Evolutionary conservation across 1,284 basidiomycete species (phyloP).

Genomic region (Ustilago sp.): DNA sequence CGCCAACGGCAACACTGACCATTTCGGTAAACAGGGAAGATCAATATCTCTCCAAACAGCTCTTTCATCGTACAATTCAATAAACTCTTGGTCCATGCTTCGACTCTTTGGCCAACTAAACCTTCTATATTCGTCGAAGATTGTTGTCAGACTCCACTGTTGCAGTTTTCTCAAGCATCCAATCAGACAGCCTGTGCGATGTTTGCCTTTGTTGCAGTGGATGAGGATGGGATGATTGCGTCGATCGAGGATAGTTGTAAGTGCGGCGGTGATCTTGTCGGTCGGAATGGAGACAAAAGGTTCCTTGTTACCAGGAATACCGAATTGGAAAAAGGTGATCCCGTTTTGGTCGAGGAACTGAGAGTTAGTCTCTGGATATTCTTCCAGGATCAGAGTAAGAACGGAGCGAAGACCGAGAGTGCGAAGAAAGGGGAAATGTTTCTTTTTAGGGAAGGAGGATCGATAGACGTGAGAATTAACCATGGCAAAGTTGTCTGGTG

Average conservation of each 20-base stretch:
- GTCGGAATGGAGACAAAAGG: constrained; percentile 71
- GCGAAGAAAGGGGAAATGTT: constrained; percentile 73
- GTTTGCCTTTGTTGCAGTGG: constrained; percentile 76
- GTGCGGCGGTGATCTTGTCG: constrained; percentile 73
- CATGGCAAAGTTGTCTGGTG: constrained; percentile 70
- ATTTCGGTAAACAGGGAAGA: constrained; percentile 41
- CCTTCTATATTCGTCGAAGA: constrained; percentile 74
- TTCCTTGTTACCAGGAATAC: constrained; percentile 74
- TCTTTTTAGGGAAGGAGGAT: constrained; percentile 72
- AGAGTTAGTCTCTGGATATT: constrained; percentile 73
- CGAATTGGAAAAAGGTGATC: constrained; percentile 73
- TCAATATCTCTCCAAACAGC: constrained; percentile 44
- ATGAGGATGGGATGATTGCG: constrained; percentile 74
- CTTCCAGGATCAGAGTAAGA: constrained; percentile 73
- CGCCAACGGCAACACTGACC: constrained; percentile 38
- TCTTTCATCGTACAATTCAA: constrained; percentile 71
- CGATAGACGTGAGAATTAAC: constrained; percentile 72
- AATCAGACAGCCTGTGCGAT: constrained; percentile 74
- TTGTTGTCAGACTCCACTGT: constrained; percentile 73
- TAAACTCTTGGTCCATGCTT: constrained; percentile 74
- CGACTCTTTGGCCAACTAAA: constrained; percentile 73
- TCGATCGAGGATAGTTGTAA: constrained; percentile 73
- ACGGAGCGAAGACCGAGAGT: constrained; percentile 73
- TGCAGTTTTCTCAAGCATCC: constrained; percentile 74
- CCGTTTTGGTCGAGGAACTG: constrained; percentile 71